Conservation (phyloP, 768 basidiomycete genomes). For the Myochromella boudieri region DNA sequence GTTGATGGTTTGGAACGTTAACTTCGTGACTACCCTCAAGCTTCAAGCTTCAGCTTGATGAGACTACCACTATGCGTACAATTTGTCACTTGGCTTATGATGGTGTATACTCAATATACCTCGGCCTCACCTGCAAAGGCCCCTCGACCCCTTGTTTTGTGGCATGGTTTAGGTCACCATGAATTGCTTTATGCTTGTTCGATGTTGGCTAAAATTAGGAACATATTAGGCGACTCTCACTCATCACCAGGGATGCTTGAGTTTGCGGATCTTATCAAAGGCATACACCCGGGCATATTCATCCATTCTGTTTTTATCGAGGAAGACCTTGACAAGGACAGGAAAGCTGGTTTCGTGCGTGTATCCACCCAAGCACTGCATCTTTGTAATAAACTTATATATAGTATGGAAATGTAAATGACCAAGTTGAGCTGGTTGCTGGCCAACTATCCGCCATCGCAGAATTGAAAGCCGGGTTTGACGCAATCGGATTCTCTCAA, state of each 20-base stretch:
- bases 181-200: background rate
- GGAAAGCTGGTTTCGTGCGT: slow-evolving; percentile 73
- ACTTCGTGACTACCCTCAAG: too few species aligned
- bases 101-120: too few species aligned
- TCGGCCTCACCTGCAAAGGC: too few species aligned
- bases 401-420: slow-evolving; percentile 78
- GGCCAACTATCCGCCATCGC: slow-evolving; percentile 62
- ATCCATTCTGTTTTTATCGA: slow-evolving; percentile 73
- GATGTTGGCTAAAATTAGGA: background rate
- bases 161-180: slow-evolving; percentile 67
- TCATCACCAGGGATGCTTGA: slow-evolving; percentile 71
- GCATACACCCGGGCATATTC: slow-evolving; percentile 73
- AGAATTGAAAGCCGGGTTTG: slow-evolving; percentile 71
- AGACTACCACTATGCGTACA: too few species aligned
- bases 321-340: slow-evolving; percentile 59
- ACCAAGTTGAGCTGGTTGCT: slow-evolving; percentile 65
- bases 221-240: slow-evolving; percentile 68
- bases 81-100: too few species aligned
- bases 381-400: background rate
- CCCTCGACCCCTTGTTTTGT: slow-evolving; percentile 72
- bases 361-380: background rate
- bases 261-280: slow-evolving; percentile 57
- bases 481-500: slow-evolving; percentile 89
- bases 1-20: too few species aligned
- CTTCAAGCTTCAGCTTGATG: too few species aligned